A percentile compares a stretch with the other conserved stretches of the same genome.
Conservation (phyloP, 2,329 filamentous ascomycete genomes). For the Lizonia empirigonia region DNA sequence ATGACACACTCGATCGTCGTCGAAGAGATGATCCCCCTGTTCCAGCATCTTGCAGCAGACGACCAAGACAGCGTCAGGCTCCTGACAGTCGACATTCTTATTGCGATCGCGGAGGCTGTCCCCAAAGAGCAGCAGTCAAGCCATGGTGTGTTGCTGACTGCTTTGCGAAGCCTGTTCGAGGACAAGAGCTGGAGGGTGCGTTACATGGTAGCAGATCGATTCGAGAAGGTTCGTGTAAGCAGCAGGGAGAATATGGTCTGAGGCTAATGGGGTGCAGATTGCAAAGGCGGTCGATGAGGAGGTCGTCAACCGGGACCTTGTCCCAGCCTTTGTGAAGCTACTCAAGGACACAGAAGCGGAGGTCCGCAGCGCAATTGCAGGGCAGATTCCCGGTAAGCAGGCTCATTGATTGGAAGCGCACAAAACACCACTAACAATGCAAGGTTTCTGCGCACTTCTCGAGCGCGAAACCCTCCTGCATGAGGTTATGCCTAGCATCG, state of each 20-base stretch:
- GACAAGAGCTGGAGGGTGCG: constrained; percentile 99
- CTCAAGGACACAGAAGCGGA: constrained; percentile 98
- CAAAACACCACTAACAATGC: not conserved
- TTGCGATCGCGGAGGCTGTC: constrained; percentile 94
- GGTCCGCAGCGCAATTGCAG: constrained; percentile 93
- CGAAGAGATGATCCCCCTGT: constrained; percentile 98
- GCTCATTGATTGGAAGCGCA: too few species aligned
- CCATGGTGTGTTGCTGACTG: constrained; percentile 89
- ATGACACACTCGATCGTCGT: constrained; percentile 92
- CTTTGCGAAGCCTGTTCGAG: constrained; percentile 90
- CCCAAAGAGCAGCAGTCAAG: constrained; percentile 98
- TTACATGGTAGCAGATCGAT: constrained; percentile 98
- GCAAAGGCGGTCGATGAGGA: constrained; percentile 98
- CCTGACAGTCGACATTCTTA: constrained; percentile 93
- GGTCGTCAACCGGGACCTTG: constrained; percentile 89
- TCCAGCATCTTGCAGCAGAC: constrained; percentile 94
- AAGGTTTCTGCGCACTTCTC: constrained; percentile 91
- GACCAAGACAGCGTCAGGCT: constrained; percentile 97
- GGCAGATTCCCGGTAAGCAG: constrained; percentile 81
- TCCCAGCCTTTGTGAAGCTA: constrained; percentile 95
- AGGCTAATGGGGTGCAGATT: constrained; percentile 65
- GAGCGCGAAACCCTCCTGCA: constrained; percentile 87
- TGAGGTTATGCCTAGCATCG: constrained; percentile 95
- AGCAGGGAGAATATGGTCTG: constrained; percentile 1
- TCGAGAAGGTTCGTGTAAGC: constrained; percentile 76